Base-by-base conservation (phyloP, 2,329 filamentous ascomycete species). In the Trichoderma asperellum region DNA sequence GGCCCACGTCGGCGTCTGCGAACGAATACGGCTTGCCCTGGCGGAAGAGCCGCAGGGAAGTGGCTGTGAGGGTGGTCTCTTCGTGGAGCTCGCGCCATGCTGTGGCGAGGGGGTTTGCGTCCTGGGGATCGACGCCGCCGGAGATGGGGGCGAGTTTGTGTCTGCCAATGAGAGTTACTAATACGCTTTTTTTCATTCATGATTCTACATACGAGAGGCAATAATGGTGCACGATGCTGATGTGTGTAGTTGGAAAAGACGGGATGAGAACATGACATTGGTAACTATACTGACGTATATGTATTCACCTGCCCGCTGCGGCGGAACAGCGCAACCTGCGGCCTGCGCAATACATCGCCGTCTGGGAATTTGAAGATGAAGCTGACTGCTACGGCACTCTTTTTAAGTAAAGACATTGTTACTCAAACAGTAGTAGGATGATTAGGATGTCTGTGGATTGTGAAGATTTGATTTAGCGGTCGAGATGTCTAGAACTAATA, bases 71-170 rank as follows among this genome's bases (percentile, higher is more conserved):
- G 1, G 80, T 81, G 0, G 89, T 91, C 76, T 91, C 89, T 75
- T 91, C 89, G 5, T 76, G 73, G 27, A 92, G 80, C 77, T 91
- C 89, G 16, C 89, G 84, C 82, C 86, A 86, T 32, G 89, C 89
- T 0, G 89, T 85, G 3, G 82, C 79, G 6, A 88, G 76, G 0
- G 89, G 85, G 27, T 77, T 83, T 3, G 79, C 69, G 72, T 91
- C 89, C 0, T 77, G 75, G 6, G 79, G 64, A 3, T 90, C 86
- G 62, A 92, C 85, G 67, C 82, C 85, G 47, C 89, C 89, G 0
- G 88, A 88, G 21, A 91, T 85, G 0, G 89, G 87, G 0, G 87
- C 88, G 61, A 88, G 83, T 74, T 85, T 88, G 74, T 84, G 84
- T 73, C 84, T 85, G 6, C 24, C 24, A 4, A 24, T 24, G 24